Evolutionary conservation across 805 yeast genomes (phyloP).

Genomic region (Starmerella kuoi): DNA sequence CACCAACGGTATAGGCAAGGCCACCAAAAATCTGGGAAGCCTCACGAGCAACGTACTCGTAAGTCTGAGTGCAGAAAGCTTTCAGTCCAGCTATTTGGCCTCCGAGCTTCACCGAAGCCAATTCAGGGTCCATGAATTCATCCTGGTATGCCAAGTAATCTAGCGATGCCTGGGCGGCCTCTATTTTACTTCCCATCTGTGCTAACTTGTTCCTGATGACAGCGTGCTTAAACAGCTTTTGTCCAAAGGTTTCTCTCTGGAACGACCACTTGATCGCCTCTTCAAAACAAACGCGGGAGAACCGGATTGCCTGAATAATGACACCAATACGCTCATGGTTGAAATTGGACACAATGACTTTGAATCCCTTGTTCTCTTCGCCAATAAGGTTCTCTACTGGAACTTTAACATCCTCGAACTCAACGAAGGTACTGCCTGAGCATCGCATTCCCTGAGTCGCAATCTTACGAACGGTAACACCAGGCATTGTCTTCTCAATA

Average conservation of each 20-base stretch:
- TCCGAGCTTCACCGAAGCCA: conserved; percentile 34
- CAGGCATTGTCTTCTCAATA: conserved; percentile 32
- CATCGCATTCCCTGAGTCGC: conserved; percentile 34
- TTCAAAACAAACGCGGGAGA: conserved; percentile 34
- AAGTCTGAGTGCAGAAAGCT: conserved; percentile 33
- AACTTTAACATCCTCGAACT: conserved; percentile 37
- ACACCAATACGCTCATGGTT: conserved; percentile 37
- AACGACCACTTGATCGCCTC: conserved; percentile 35
- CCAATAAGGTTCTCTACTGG: conserved; percentile 36
- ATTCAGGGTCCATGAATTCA: conserved; percentile 29
- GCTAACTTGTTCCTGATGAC: conserved; percentile 36
- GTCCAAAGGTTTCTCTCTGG: conserved; percentile 35
- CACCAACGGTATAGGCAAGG: conserved; percentile 34
- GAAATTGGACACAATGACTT: conserved; percentile 36
- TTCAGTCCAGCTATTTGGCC: conserved; percentile 36
- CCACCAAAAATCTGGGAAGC: conserved; percentile 38
- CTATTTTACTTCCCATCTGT: conserved; percentile 33
- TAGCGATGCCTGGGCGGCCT: conserved; percentile 33
- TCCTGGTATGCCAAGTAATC: conserved; percentile 31
- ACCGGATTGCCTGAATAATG: conserved; percentile 33
- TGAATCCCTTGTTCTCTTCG: conserved; percentile 34
- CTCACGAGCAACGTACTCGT: conserved; percentile 36
- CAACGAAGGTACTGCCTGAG: conserved; percentile 33
- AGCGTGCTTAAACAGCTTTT: conserved; percentile 33
- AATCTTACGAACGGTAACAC: conserved; percentile 31